These are phyloP conservation scores for Tetracladium maxilliforme DNA, from an alignment of 2,329 filamentous ascomycete genomes.

Conservation along the genomic window DNA sequence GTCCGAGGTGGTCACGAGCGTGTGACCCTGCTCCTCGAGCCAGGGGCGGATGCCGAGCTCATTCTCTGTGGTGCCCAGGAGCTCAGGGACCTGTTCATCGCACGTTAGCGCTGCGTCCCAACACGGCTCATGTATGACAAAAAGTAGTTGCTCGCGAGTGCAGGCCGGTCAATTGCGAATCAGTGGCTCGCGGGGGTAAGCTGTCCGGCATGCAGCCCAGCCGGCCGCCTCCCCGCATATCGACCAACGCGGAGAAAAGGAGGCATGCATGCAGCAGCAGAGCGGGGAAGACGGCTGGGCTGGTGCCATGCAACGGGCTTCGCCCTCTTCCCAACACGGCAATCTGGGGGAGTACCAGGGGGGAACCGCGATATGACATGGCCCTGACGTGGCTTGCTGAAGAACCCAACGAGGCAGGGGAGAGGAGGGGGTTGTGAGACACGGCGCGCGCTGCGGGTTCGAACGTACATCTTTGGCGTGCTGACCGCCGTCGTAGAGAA, in stretches of 20 bases:
- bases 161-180: no score
- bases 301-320: neutral
- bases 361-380: no score
- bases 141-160: neutral
- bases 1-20: slow-evolving; percentile 90
- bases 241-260: neutral
- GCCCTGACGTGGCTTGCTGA: no score
- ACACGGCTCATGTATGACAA: slow-evolving; percentile 1
- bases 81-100: slow-evolving; percentile 48
- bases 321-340: slow-evolving; percentile 3
- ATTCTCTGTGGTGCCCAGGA: slow-evolving; percentile 86
- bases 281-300: neutral
- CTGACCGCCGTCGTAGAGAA: slow-evolving; percentile 83
- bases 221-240: neutral
- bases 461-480: slow-evolving; percentile 68
- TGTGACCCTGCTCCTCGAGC: slow-evolving; percentile 95
- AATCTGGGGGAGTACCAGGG: no score
- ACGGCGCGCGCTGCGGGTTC: neutral
- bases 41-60: slow-evolving; percentile 95
- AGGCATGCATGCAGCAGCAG: no score
- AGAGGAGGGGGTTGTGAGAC: slow-evolving; percentile 4
- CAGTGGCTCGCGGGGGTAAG: no score
- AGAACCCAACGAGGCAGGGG: no score
- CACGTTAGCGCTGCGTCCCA: neutral
- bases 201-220: slow-evolving; percentile 1